Evolutionary conservation across 306 rosid species (phyloP).

Genomic region (Prinsepia uniflora): DNA sequence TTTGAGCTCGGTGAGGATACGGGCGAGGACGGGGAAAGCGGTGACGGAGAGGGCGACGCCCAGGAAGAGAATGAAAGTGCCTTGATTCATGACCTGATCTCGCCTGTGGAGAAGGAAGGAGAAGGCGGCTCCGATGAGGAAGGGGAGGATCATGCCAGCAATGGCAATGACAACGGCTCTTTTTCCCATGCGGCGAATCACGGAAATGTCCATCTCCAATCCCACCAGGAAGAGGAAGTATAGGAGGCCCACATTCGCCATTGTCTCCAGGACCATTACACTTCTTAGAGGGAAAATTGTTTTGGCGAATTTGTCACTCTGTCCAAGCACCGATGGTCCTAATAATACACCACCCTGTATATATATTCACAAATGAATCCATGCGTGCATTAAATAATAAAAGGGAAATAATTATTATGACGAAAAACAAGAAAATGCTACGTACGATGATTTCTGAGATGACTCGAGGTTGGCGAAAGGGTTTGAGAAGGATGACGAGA

Average conservation of each 20-base stretch:
- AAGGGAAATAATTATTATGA: neutral
- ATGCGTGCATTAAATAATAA: neutral
- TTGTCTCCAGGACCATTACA: constrained; percentile 71
- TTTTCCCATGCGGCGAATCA: constrained; percentile 48
- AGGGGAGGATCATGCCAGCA: constrained; percentile 73
- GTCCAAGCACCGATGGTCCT: constrained; percentile 81
- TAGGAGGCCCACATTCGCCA: constrained; percentile 86
- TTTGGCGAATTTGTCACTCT: constrained; percentile 28
- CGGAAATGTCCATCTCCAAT: constrained; percentile 73
- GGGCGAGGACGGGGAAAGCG: constrained; percentile 76
- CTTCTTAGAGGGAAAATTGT: constrained; percentile 63
- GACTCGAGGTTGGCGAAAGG: constrained; percentile 92
- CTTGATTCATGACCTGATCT: neutral
- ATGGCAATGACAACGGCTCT: constrained; percentile 51
- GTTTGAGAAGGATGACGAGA: constrained; percentile 68
- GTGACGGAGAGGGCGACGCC: constrained; percentile 70
- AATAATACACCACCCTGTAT: constrained; percentile 74
- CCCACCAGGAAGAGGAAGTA: constrained; percentile 78
- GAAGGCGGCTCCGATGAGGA: constrained; percentile 37
- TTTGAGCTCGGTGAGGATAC: constrained; percentile 75
- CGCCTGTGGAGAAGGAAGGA: constrained; percentile 23
- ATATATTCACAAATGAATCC: neutral
- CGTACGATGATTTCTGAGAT: constrained; percentile 79
- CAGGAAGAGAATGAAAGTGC: constrained; percentile 50
- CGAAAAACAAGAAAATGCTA: no score